A percentile compares a stretch with the other conserved stretches of the same genome.
These are phyloP conservation scores for Ophiocordyceps camponoti-floridani DNA, from an alignment of 2,329 filamentous ascomycete species.

Conservation along the genomic window DNA sequence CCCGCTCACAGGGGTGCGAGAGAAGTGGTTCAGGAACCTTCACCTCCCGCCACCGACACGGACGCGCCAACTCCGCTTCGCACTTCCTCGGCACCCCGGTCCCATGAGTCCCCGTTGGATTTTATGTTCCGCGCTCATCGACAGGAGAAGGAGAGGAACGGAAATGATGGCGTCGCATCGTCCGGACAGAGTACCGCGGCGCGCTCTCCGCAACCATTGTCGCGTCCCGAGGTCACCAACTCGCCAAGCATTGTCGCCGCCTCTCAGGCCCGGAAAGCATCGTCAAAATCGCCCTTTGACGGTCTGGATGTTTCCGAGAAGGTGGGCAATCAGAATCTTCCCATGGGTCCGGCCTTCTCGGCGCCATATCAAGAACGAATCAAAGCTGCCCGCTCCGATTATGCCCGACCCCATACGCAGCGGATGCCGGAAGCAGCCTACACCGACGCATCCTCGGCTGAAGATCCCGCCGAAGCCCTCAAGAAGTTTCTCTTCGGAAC, in stretches of 20 bases:
- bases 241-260: constrained; percentile 8
- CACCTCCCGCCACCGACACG: constrained; percentile 33
- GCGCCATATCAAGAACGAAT: constrained; percentile 47
- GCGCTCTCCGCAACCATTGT: constrained; percentile 28
- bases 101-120: constrained; percentile 61
- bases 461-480: constrained; percentile 27
- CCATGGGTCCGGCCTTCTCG: constrained; percentile 49
- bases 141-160: constrained; percentile 52
- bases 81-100: constrained; percentile 13
- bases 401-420: constrained; percentile 7
- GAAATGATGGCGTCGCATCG: constrained; percentile 27
- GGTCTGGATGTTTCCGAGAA: constrained; percentile 32
- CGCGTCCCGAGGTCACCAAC: constrained; percentile 12
- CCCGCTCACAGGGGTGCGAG: constrained; percentile 21
- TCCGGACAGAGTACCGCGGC: background rate
- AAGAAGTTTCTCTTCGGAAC: constrained; percentile 37
- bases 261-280: constrained; percentile 9
- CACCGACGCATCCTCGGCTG: constrained; percentile 2
- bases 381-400: constrained; percentile 27
- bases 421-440: constrained; percentile 3
- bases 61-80: constrained; percentile 28
- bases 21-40: constrained; percentile 21
- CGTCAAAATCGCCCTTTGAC: constrained; percentile 6
- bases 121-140: constrained; percentile 80
- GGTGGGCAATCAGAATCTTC: constrained; percentile 35